Conservation (phyloP, 2,329 filamentous ascomycete species). For the Rhynchosporium secalis region DNA sequence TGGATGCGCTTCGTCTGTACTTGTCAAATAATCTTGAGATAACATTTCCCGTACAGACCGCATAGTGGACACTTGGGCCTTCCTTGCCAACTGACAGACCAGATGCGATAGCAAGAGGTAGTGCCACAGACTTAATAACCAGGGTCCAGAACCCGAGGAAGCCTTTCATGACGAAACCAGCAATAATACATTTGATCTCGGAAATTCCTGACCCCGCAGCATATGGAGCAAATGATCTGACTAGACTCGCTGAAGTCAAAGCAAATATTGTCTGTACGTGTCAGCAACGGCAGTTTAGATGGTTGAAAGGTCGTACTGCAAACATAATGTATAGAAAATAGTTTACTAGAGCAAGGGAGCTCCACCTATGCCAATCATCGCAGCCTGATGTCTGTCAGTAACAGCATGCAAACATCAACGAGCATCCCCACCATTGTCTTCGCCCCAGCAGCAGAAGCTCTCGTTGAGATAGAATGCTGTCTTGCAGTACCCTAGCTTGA, state of each 20-base stretch:
- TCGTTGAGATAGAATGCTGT: constrained; percentile 97
- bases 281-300: constrained; percentile 19
- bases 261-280: constrained; percentile 68
- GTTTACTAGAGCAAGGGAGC: constrained; percentile 72
- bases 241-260: constrained; percentile 76
- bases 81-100: constrained; percentile 96
- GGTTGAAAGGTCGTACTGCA: constrained; percentile 55
- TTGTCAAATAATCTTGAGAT: constrained; percentile 92
- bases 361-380: constrained; percentile 87
- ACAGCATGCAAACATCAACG: constrained; percentile 6
- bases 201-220: constrained; percentile 96
- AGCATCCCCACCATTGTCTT: constrained; percentile 67
- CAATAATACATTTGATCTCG: constrained; percentile 99
- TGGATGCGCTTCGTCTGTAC: constrained; percentile 87
- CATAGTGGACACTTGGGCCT: constrained; percentile 97
- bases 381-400: constrained; percentile 59
- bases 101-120: constrained; percentile 90
- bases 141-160: constrained; percentile 92
- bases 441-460: constrained; percentile 96
- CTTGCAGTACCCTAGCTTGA: constrained; percentile 93
- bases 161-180: constrained; percentile 98
- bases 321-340: constrained; percentile 88
- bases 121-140: constrained; percentile 86
- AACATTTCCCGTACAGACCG: constrained; percentile 95
- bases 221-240: constrained; percentile 91